Evolutionary conservation across 345 rosid species (phyloP).

Genomic region (Theobroma cacao): DNA sequence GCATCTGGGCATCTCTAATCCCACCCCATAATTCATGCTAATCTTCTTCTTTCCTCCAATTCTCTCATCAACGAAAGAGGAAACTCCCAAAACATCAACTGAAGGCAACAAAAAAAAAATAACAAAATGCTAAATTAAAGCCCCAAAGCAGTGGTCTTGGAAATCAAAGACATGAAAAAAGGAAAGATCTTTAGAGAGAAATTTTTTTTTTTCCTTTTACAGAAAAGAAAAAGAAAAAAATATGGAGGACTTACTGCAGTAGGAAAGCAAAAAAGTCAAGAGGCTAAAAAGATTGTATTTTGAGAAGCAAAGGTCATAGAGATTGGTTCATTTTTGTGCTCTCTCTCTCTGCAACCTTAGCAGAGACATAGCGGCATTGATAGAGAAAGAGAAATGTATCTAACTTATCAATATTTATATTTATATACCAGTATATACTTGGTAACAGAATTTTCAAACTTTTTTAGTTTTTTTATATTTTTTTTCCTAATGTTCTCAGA

Average conservation of each 20-base stretch:
- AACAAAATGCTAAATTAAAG: constrained; percentile 2
- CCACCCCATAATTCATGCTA: constrained; percentile 5
- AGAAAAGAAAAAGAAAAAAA: background rate
- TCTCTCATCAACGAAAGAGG: constrained; percentile 15
- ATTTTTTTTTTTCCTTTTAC: background rate
- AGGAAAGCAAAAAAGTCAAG: constrained; percentile 16
- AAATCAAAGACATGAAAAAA: background rate
- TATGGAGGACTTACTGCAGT: constrained; percentile 21
- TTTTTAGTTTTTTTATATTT: too few species aligned
- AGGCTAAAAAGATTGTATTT: constrained; percentile 10
- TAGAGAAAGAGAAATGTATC: constrained; percentile 7
- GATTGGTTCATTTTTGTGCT: constrained; percentile 12
- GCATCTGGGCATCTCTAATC: constrained; percentile 1
- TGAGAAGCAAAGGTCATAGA: constrained; percentile 22
- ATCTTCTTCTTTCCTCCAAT: background rate
- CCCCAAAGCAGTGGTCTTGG: background rate
- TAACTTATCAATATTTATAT: too few species aligned
- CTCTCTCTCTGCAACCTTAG: constrained; percentile 31
- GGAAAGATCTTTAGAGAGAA: background rate
- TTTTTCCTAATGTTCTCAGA: too few species aligned
- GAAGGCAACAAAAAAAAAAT: background rate
- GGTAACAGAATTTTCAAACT: too few species aligned
- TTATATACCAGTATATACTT: too few species aligned
- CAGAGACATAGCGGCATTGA: constrained; percentile 34
- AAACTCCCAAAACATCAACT: too few species aligned